Evolutionary conservation across 164 flowering plant species (phyloP), one percentile per base, ranked within the genome.

Genomic region (Piper betle): DNA sequence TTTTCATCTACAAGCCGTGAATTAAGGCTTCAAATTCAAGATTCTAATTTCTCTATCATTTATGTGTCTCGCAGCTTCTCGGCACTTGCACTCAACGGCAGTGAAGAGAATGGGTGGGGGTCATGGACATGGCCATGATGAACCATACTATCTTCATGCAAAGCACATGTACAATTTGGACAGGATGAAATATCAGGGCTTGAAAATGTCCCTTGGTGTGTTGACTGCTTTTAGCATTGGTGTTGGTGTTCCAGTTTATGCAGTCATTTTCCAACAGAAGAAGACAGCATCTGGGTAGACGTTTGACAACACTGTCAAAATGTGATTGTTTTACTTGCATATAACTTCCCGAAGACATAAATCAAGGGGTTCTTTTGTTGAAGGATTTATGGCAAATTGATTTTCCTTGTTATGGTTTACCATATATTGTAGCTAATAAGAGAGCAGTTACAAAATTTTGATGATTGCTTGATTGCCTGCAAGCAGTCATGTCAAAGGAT

Each of bases 141-240:
- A 91, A 58, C 91, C 95, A 61, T 82, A 43, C 64, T 91, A 91
- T 71, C 62, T 89, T 20, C 98, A 91, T 59, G 90, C 96, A 1
- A 85, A 89, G 72, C 98, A 89, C 76, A 91, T 91, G 98, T 91
- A 91, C 75, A 89, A 91, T 80, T 78, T 91, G 83, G 96, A 89
- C 75, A 82, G 84, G 79, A 87, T 93, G 96, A 83, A 78, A 55
- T 53, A 80, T 64, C 92, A 82, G 73, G 61, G 52, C 48, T 54
- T 93, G 66, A 84, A 71, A 69, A 74, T 93, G 82, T 57, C 79
- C 39, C 81, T 90, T 54, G 82, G 67, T 16, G 98, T 93, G 48
- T 72, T 82, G 56, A 64, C 84, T 66, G 89, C 80, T 61, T 78
- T 90, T 74, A 71, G 84, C 78, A 84, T 89, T 63, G 98, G 96